Evolutionary conservation across 2,329 filamentous ascomycete genomes (phyloP), one percentile per base, ranked within the genome.

Genomic region (Chalaropsis ovoidea): DNA sequence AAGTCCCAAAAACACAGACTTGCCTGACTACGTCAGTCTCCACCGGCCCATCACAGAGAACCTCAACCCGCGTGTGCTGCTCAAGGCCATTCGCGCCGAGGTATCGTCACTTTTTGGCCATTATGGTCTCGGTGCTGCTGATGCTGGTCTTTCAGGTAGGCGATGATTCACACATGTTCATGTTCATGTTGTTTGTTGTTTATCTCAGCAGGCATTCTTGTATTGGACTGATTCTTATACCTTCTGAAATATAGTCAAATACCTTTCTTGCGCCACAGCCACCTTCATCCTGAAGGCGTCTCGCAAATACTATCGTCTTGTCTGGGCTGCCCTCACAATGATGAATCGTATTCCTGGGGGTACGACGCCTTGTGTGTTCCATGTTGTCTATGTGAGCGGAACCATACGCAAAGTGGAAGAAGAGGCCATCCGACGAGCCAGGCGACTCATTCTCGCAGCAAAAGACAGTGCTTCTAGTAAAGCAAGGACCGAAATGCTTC

Each of bases 331-430:
- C 0, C 77, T 99, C 64, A 89, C 90, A 0, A 89, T 91, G 70
- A 87, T 94, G 79, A 86, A 86, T 24, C 80, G 76, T 17, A 77
- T 96, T 0, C 90, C 84, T 7, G 75, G 81, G 1, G 80, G 76
- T 67, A 80, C 78, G 72, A 82, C 83, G 27, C 79, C 81, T 67
- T 95, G 92, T 71, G 86, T 93, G 0, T 88, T 95, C 69, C 85
- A 87, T 58, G 91, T 99, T 15, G 84, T 95, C 6, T 82, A 89
- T 68, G 90, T 96, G 15, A 94, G 89, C 69, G 94, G 93, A 17
- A 99, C 94, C 2, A 96, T 99, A 72, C 87, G 86, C 70, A 96
- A 95, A 75, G 87, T 86, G 1, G 92, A 97, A 75, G 86, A 95
- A 73, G 92, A 96, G 75, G 90, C 91, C 43, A 88, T 97, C 71